Evolutionary conservation across 805 yeast species (phyloP).

Genomic region (Saccharomycopsis sp.): DNA sequence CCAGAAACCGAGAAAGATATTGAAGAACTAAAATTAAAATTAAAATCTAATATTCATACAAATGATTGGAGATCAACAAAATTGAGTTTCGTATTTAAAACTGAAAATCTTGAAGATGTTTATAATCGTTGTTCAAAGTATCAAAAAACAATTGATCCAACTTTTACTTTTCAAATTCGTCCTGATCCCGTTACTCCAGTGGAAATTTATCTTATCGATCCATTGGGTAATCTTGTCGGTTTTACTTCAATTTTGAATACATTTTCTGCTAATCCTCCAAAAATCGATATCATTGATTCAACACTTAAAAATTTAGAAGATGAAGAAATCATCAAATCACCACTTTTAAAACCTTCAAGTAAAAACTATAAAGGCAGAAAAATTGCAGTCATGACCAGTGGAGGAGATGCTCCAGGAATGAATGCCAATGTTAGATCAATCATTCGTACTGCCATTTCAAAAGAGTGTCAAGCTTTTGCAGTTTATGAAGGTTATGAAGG

Average conservation of each 20-base stretch:
- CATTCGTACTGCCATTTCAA: slow-evolving; percentile 54
- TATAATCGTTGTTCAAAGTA: slow-evolving; percentile 16
- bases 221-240: slow-evolving; percentile 74
- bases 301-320: not conserved
- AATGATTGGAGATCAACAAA: slow-evolving; percentile 44
- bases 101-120: slow-evolving; percentile 22
- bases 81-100: slow-evolving; percentile 29
- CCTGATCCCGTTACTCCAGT: slow-evolving; percentile 70
- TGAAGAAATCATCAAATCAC: not conserved
- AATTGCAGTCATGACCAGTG: slow-evolving; percentile 72
- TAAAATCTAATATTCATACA: slow-evolving; percentile 12
- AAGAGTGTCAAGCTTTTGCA: slow-evolving; percentile 57
- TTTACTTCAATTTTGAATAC: slow-evolving; percentile 58
- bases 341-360: not conserved
- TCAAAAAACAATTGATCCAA: not conserved
- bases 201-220: slow-evolving; percentile 72
- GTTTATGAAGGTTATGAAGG: slow-evolving; percentile 71
- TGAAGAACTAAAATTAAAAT: no score
- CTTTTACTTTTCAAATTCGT: slow-evolving; percentile 38
- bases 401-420: slow-evolving; percentile 81
- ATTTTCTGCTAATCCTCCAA: slow-evolving; percentile 37
- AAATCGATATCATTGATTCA: not conserved
- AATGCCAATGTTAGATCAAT: slow-evolving; percentile 68
- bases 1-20: not conserved
- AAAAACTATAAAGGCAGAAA: slow-evolving; percentile 26